Evolutionary conservation across 177 flowering plant species (phyloP).

Genomic region (Vitis hybrid): DNA sequence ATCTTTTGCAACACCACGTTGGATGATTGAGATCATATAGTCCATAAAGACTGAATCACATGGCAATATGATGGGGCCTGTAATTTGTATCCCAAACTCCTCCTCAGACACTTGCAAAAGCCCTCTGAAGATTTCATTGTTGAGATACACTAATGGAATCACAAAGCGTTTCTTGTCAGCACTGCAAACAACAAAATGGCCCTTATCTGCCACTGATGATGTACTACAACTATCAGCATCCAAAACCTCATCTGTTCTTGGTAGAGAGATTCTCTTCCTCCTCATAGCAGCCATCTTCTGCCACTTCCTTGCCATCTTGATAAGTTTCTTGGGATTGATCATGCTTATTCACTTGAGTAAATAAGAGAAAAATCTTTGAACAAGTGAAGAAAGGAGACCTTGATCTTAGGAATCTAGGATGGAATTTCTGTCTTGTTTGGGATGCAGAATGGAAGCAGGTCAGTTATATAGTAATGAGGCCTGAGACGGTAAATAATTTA

Average conservation of each 20-base stretch:
- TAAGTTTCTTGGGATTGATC: constrained; percentile 19
- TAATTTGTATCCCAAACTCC: constrained; percentile 3
- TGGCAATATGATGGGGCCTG: constrained; percentile 6
- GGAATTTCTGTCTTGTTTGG: too few relatives aligned
- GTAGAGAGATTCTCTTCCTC: constrained; percentile 10
- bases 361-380: background rate
- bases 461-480: too few relatives aligned
- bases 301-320: constrained; percentile 6
- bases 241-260: background rate
- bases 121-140: background rate
- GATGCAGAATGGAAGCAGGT: too few relatives aligned
- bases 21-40: background rate
- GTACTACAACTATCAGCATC: background rate
- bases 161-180: background rate
- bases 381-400: background rate
- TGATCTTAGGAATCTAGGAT: background rate
- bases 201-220: constrained; percentile 19
- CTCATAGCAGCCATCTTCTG: background rate
- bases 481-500: too few relatives aligned
- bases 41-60: constrained; percentile 1
- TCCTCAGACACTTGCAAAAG: constrained; percentile 6
- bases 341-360: background rate
- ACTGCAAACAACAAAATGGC: constrained; percentile 22
- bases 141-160: background rate
- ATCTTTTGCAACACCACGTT: background rate